These are phyloP conservation scores for Solanum appendiculatum DNA, from an alignment of 257 asterid genomes.

Conservation along the genomic window DNA sequence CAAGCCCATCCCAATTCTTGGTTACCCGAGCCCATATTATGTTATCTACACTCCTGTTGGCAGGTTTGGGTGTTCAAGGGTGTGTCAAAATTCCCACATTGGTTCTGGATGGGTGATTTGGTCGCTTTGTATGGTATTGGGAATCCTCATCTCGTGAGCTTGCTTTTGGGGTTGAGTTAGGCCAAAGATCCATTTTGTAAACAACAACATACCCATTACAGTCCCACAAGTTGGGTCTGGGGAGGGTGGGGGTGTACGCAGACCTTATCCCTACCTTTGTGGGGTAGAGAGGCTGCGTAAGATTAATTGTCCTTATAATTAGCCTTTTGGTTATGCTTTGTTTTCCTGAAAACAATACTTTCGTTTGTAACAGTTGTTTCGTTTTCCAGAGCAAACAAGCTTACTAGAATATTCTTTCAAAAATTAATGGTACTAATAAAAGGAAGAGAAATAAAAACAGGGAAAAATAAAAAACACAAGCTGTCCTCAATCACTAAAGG, in stretches of 20 bases:
- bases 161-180: background rate
- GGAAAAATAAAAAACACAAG: background rate
- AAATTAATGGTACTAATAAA: background rate
- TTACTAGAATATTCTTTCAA: background rate
- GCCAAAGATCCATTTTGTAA: background rate
- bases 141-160: background rate
- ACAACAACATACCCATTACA: background rate
- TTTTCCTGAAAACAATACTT: background rate
- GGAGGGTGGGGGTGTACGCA: background rate
- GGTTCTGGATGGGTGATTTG: background rate
- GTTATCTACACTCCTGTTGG: background rate
- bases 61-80: background rate
- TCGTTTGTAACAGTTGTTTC: background rate
- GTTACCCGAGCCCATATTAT: background rate
- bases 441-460: background rate
- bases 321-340: background rate
- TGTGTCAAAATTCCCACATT: background rate
- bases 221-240: background rate
- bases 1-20: background rate
- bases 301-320: background rate
- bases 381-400: background rate
- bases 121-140: background rate
- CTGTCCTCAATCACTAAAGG: background rate
- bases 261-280: background rate
- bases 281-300: background rate